Evolutionary conservation across 1,139 yeast species (phyloP), one percentile per base, ranked within the genome.

Genomic region (Kluyveromyces sp.): DNA sequence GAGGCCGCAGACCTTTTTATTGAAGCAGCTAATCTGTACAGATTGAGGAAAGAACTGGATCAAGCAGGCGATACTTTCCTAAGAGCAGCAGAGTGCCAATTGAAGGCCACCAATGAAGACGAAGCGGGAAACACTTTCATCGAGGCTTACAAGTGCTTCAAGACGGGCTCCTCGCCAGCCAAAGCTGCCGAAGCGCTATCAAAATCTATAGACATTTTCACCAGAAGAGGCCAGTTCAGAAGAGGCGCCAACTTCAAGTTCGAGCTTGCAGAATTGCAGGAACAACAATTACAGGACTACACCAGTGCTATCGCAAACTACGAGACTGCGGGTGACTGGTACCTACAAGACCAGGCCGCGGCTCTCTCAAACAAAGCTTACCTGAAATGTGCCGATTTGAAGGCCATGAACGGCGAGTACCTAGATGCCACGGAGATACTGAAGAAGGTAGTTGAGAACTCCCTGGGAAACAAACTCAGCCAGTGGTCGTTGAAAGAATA

Each of bases 281-380:
- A 92, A 64, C 74, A 74, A 40, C 82, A 79, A 36, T 69, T 84
- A 31, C 75, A 75, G 44, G 94, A 89, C 58, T 64, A 68, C 20
- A 70, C 73, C 15, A 75, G 75, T 52, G 96, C 98, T 2, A 74
- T 83, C 44, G 72, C 73, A 47, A 78, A 92, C 25, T 92, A 84
- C 63, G 95, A 88, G 60, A 85, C 83, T 56, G 96, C 98, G 3
- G 96, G 96, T 34, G 97, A 94, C 59, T 92, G 96, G 86, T 88
- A 84, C 61, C 77, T 79, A 47, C 88, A 94, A 49, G 98, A 92
- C 66, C 92, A 87, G 49, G 97, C 98, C 0, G 84, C 83, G 52
- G 95, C 96, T 7, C 57, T 92, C 48, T 79, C 96, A 28, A 88
- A 81, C 66, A 92, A 92, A 67, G 88, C 95, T 20, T 85, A 75